phyloP scores from a whole-genome alignment of 176 grass and related monocot species.

The Thalia dealbata region DNA sequence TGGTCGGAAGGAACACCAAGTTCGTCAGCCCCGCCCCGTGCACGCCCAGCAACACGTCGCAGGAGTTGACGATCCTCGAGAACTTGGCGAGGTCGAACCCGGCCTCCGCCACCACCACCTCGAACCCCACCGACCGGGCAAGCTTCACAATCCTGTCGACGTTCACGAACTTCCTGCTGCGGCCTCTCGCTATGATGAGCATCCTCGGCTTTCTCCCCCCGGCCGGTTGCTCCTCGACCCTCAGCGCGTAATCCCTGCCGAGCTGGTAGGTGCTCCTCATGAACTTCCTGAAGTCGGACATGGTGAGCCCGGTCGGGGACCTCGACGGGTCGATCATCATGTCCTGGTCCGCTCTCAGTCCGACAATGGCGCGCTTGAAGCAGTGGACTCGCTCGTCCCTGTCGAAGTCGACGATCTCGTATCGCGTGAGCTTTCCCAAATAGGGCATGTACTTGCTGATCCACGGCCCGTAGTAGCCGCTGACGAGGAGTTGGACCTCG shows the following conservation, averaged over 20 bases:
- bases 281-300: slow-evolving; percentile 72
- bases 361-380: slow-evolving; percentile 60
- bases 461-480: slow-evolving; percentile 62
- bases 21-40: slow-evolving; percentile 84
- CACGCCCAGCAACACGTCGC: slow-evolving; percentile 12
- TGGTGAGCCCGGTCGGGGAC: slow-evolving; percentile 63
- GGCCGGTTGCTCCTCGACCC: slow-evolving; percentile 39
- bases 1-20: slow-evolving; percentile 60
- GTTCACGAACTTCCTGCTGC: slow-evolving; percentile 5
- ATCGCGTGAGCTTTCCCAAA: slow-evolving; percentile 57
- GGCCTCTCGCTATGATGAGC: slow-evolving; percentile 7
- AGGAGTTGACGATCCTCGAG: slow-evolving; percentile 6
- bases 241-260: slow-evolving; percentile 33
- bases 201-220: slow-evolving; percentile 41
- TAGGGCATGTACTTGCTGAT: slow-evolving; percentile 54
- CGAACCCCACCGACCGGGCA: not conserved
- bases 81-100: not conserved
- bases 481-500: slow-evolving; percentile 71
- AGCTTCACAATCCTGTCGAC: not conserved
- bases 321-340: slow-evolving; percentile 69
- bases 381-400: slow-evolving; percentile 65
- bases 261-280: slow-evolving; percentile 61
- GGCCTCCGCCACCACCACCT: slow-evolving; percentile 8
- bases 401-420: slow-evolving; percentile 62
- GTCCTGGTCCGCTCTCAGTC: slow-evolving; percentile 76